Base-by-base conservation (phyloP, 768 basidiomycete species). In the Cantharellus cinnabarinus region DNA sequence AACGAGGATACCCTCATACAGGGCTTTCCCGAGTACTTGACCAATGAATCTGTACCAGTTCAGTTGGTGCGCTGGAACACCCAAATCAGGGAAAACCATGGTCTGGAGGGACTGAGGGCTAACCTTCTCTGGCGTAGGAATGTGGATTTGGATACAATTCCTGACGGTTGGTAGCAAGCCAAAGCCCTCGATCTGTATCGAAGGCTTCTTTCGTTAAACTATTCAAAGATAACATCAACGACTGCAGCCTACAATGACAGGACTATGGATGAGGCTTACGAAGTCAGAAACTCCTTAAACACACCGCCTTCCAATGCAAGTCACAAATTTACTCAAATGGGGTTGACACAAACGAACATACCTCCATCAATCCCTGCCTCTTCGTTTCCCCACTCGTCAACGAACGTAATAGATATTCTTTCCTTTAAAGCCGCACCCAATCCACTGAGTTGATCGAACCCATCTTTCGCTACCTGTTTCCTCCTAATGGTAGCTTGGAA, bases 61-160 rank as follows among this genome's bases (percentile, higher is more conserved):
- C 54, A 97, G 73, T 66, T 82, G 91, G 66, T 89, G 84, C 0
- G 77, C 85, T 93, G 65, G 4, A 61, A 20, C 15, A n/a, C 7
- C 20, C 44, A 48, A 48, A 48, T 48, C 44, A 48, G 29, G 10
- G 44, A 29, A 48, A 48, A 48, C 29, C 10, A 48, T 10, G 10
- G 10, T 10, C 44, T 48, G 44, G 10, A 29, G 10, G 44, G 34
- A 14, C 48, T 34, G 3, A 56, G 42, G n/a, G 71, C 81, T 67
- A 63, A 89, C 88, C 51, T 71, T 97, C 91, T 0, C 80, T 85
- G 1, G 95, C 90, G 68, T 95, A 97, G 0, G 78, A 75, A 67
- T 91, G 89, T 4, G 91, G 89, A 65, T 90, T 93, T 0, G 95
- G 95, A 66, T 97, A 99, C 51, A 99, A 72, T 69, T 97, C 90